Evolutionary conservation across 73 alveolate genomes (phyloP).

Genomic region (Blepharisma stoltei): DNA sequence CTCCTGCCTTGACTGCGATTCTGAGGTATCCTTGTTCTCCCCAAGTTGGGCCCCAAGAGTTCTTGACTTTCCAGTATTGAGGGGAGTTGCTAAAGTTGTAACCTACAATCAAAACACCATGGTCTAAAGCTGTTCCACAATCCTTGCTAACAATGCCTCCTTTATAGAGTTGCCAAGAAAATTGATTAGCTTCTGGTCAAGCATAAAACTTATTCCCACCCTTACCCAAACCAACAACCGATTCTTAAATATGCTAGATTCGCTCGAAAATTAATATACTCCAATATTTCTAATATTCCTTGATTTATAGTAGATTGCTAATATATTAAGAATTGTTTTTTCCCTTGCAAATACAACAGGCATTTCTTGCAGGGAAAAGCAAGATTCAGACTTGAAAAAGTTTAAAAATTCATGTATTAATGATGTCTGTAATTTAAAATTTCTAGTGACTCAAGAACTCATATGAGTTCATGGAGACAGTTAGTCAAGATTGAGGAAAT

Average conservation of each 20-base stretch:
- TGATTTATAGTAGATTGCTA: too few relatives aligned
- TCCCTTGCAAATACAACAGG: too few relatives aligned
- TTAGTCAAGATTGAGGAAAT: too few relatives aligned
- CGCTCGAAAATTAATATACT: constrained; percentile 41
- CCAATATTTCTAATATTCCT: too few relatives aligned
- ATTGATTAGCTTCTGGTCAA: not conserved
- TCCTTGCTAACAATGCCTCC: constrained; percentile 58
- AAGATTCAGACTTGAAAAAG: too few relatives aligned
- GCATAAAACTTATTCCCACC: not conserved
- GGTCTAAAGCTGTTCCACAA: constrained; percentile 58
- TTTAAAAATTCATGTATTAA: too few relatives aligned
- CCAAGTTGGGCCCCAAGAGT: constrained; percentile 94
- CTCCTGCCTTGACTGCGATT: constrained; percentile 59
- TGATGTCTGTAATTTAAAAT: too few relatives aligned
- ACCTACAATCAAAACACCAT: constrained; percentile 87
- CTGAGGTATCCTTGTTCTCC: constrained; percentile 89
- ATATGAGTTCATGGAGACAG: too few relatives aligned
- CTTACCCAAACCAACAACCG: constrained; percentile 6
- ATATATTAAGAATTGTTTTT: too few relatives aligned
- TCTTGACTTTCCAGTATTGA: constrained; percentile 73
- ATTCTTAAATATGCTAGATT: not conserved
- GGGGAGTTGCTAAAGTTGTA: constrained; percentile 35
- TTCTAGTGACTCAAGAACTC: too few relatives aligned
- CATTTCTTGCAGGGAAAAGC: too few relatives aligned
- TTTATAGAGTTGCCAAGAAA: constrained; percentile 61